Base-by-base conservation (phyloP, 164 flowering plant species). In the Dillenia suffruticosa region DNA sequence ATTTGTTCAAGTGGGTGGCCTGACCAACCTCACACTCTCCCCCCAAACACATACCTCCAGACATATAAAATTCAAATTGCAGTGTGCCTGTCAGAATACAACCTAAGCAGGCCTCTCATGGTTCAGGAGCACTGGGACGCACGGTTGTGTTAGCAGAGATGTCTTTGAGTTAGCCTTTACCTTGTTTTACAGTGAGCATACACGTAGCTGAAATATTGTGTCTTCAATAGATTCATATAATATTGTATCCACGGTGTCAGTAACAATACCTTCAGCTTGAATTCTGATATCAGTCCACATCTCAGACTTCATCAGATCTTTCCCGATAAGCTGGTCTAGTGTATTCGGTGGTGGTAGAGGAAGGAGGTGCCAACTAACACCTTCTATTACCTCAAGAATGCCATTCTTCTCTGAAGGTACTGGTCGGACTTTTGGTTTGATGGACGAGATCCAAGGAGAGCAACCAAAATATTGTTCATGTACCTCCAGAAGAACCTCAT, bases 211-310 rank as follows among this genome's bases (percentile, higher is more conserved):
- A 61, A 32, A 15, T 63, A 83, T 63, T 9, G 72, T 65, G 13
- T 88, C 96, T 32, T 91, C 92, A 63, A 91, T 61, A 58, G 89
- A 43, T 52, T 85, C 90, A 16, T 78, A 77, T 22, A 94, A 64
- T 58, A 94, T 81, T 51, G 50, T 68, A 32, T 83, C 86, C 57
- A 70, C 78, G 67, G 84, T 81, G 40, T 84, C 87, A 43, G 61
- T 49, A 49, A 84, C 85, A 54, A 88, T 61, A 43, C 26, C 46
- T 62, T 84, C 89, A 45, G 65, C 54, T 50, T 85, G 87, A 10
- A 54, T 49, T 50, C 77, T 70, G n/a, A 86, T 74, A 54, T 88
- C 85, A 90, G 79, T 78, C 99, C 97, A 94, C 22, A 59, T 65
- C 65, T 77, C 76, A 17, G 70, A 49, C 68, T 70, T 83, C 47